phyloP scores from a whole-genome alignment of 371 early-diverging fungal species.

The Edhazardia aedis region DNA sequence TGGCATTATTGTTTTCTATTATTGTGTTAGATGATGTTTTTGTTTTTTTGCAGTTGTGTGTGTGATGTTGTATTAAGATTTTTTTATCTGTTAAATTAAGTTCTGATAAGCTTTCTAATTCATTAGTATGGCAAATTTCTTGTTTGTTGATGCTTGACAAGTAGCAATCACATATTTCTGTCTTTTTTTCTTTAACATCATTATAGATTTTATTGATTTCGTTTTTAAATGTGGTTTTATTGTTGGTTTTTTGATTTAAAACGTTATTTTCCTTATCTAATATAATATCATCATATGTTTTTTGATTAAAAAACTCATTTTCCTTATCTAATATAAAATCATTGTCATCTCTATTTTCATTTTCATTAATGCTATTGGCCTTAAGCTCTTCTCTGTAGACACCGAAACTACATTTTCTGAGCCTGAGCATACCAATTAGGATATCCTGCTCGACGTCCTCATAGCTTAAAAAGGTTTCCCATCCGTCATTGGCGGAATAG shows the following conservation, averaged over 20 bases:
- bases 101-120: background rate
- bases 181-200: background rate
- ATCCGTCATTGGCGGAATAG: conserved; percentile 90
- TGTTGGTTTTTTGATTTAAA: background rate
- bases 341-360: conserved; percentile 11
- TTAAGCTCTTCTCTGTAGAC: conserved; percentile 76
- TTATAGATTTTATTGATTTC: background rate
- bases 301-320: no score
- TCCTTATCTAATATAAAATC: no score
- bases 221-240: background rate
- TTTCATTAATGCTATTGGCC: conserved; percentile 50
- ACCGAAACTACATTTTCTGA: conserved; percentile 68
- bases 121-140: no score
- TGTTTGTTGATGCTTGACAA: no score
- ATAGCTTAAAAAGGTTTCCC: conserved; percentile 97
- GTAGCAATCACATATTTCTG: background rate
- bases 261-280: background rate
- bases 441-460: conserved; percentile 94
- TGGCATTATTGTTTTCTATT: conserved; percentile 39
- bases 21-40: no score
- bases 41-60: no score
- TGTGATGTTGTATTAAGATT: background rate
- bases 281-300: no score
- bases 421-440: conserved; percentile 74
- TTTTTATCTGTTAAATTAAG: background rate